Percentiles rank a stretch among this genome's conserved stretches.
phyloP scores from a whole-genome alignment of 306 rosid species.

The Argentina anserina region DNA sequence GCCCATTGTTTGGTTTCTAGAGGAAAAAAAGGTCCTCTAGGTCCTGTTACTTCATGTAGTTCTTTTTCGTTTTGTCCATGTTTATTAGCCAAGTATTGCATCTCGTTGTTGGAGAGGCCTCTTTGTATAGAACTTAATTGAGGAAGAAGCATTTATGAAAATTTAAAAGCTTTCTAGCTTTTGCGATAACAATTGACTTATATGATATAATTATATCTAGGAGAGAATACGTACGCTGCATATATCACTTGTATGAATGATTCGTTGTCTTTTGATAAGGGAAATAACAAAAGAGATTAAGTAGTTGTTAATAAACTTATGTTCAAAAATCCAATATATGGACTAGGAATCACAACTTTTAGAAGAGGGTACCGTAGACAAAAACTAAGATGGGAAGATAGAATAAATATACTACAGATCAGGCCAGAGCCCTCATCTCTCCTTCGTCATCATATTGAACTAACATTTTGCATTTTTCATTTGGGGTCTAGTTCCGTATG shows the following conservation, averaged over 20 bases:
- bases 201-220: background rate
- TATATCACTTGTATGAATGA: background rate
- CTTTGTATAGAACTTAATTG: constrained; percentile 9
- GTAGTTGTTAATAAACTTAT: background rate
- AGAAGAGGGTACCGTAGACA: background rate
- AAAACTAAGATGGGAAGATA: background rate
- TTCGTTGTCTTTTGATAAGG: background rate
- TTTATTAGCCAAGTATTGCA: background rate
- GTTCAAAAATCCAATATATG: background rate
- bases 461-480: background rate
- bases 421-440: background rate
- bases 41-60: background rate
- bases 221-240: background rate
- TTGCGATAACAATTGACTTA: background rate
- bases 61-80: background rate
- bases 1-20: constrained; percentile 4
- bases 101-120: background rate
- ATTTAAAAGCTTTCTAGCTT: background rate
- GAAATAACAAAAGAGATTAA: background rate
- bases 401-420: background rate
- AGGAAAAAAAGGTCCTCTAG: background rate
- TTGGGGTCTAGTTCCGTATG: background rate
- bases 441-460: background rate
- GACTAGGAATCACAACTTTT: background rate
- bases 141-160: background rate